Evolutionary conservation across 768 basidiomycete species (phyloP).

Genomic region (Hortiboletus campestris): DNA sequence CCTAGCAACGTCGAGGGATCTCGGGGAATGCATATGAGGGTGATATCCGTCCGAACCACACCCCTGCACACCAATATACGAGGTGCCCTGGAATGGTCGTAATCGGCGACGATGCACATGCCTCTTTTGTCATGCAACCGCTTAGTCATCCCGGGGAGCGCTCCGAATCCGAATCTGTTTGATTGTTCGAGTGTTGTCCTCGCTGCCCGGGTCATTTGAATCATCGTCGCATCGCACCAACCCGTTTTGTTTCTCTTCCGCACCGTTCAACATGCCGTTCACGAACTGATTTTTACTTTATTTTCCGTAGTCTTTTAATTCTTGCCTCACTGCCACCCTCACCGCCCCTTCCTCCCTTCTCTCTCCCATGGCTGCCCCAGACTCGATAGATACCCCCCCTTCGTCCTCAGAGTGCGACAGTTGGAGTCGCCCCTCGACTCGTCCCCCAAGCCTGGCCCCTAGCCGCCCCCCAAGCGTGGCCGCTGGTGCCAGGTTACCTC

Average conservation of each 20-base stretch:
- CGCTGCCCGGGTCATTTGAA: constrained; percentile 10
- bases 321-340: neutral
- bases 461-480: constrained; percentile 41
- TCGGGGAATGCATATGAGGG: neutral
- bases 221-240: constrained; percentile 10
- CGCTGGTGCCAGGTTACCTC: constrained; percentile 34
- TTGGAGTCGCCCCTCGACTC: constrained; percentile 60
- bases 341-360: constrained; percentile 8
- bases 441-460: constrained; percentile 54
- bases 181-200: constrained; percentile 5
- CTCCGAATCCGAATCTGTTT: constrained; percentile 1
- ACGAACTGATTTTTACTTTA: constrained; percentile 9
- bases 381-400: constrained; percentile 44
- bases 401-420: constrained; percentile 57
- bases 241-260: neutral
- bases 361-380: constrained; percentile 38
- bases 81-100: neutral
- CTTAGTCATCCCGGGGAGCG: constrained; percentile 25
- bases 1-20: neutral
- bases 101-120: neutral
- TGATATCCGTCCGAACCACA: neutral
- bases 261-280: constrained; percentile 7
- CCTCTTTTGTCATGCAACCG: constrained; percentile 3
- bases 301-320: neutral
- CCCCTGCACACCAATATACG: no score